phyloP scores from a whole-genome alignment of 495 filamentous ascomycete genomes.

The Daldinia loculata region DNA sequence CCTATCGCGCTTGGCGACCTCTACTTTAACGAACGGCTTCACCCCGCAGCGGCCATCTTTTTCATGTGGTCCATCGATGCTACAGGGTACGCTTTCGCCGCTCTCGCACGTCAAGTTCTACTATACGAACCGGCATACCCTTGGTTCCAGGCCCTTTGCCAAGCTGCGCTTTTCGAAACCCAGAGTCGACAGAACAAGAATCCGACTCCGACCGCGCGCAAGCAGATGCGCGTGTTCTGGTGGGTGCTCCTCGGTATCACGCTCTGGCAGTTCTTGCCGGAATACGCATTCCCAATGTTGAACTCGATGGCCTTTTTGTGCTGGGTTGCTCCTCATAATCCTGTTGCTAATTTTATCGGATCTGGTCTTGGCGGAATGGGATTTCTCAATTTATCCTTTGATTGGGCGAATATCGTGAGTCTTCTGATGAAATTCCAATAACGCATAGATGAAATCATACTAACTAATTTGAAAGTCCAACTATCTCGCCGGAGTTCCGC shows the following conservation, averaged over 20 bases:
- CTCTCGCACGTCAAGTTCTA: constrained; percentile 60
- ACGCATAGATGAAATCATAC: background rate
- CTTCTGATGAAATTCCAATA: background rate
- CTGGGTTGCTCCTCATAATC: constrained; percentile 66
- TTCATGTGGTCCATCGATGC: constrained; percentile 68
- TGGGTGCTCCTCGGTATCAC: constrained; percentile 58
- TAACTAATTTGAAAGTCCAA: constrained; percentile 37
- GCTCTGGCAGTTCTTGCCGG: constrained; percentile 67
- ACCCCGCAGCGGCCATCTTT: constrained; percentile 61
- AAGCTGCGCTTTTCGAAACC: constrained; percentile 64
- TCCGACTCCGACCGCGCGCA: constrained; percentile 57
- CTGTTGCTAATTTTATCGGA: constrained; percentile 65
- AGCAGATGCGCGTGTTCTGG: constrained; percentile 66
- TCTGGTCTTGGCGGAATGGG: constrained; percentile 67
- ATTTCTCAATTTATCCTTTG: constrained; percentile 63
- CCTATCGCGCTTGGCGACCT: constrained; percentile 63
- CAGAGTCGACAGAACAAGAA: constrained; percentile 60
- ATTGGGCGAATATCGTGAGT: constrained; percentile 62
- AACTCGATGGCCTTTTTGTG: constrained; percentile 68
- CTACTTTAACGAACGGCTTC: constrained; percentile 59
- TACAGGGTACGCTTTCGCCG: constrained; percentile 64
- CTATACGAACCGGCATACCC: constrained; percentile 65
- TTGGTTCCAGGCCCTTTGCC: constrained; percentile 62
- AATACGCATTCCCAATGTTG: constrained; percentile 65
- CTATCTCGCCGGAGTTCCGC: constrained; percentile 56